A percentile compares a stretch with the other conserved stretches of the same genome.
phyloP scores from a whole-genome alignment of 2,329 filamentous ascomycete genomes.

The Eutypa lata region DNA sequence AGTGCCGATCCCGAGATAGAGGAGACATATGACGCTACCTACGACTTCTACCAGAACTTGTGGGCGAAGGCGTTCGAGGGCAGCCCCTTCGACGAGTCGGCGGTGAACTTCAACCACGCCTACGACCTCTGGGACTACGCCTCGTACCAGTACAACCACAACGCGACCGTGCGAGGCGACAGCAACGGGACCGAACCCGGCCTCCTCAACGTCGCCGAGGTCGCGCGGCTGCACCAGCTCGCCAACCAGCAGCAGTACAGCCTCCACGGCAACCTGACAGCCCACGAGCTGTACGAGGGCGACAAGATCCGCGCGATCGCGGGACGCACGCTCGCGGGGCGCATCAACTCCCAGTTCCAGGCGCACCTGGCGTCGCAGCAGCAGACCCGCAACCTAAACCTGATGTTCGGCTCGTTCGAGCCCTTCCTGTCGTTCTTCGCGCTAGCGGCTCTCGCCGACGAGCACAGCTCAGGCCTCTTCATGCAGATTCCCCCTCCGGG shows the following conservation, averaged over 20 bases:
- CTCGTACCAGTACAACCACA: constrained; percentile 51
- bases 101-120: constrained; percentile 46
- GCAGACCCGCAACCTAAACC: constrained; percentile 42
- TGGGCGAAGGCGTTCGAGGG: constrained; percentile 36
- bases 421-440: constrained; percentile 55
- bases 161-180: constrained; percentile 36
- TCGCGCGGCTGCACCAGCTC: constrained; percentile 56
- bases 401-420: constrained; percentile 53
- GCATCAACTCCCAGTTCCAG: constrained; percentile 41
- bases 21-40: constrained; percentile 20
- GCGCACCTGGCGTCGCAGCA: constrained; percentile 38
- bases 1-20: constrained; percentile 4
- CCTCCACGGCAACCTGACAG: constrained; percentile 54
- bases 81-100: constrained; percentile 26
- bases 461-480: constrained; percentile 51
- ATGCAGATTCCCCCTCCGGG: constrained; percentile 62
- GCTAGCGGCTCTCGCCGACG: constrained; percentile 43
- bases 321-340: constrained; percentile 49
- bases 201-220: constrained; percentile 38
- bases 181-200: background rate
- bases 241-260: constrained; percentile 66
- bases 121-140: constrained; percentile 55
- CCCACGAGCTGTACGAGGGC: constrained; percentile 42
- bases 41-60: constrained; percentile 41
- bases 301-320: constrained; percentile 47